Evolutionary conservation across 176 grass and related monocot genomes (phyloP), one percentile per base, ranked within the genome.

Genomic region (Avena eriantha): DNA sequence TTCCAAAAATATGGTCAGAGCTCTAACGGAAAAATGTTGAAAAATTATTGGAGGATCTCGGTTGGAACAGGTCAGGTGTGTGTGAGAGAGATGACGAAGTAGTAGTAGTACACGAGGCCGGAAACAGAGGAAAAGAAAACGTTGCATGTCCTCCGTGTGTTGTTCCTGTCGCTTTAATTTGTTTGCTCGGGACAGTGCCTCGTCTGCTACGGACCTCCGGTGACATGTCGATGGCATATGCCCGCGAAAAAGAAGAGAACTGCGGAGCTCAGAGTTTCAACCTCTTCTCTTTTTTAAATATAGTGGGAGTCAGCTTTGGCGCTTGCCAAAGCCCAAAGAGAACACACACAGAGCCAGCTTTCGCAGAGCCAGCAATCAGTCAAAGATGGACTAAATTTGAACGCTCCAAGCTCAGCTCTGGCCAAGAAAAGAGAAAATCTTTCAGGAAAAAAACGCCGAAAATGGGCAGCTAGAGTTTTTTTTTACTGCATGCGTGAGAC

Each of bases 261-360:
- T n/a, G n/a, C n/a, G 2, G 11, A 31, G 10, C 45, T 79, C 63
- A 14, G 69, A n/a, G n/a, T n/a, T n/a, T n/a, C n/a, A n/a, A n/a
- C n/a, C n/a, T n/a, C n/a, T n/a, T n/a, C 72, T 18, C 51, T 46
- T 51, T 75, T 73, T 51, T 75, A 56, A 14, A 49, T 73, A 49
- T 73, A 77, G 41, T 83, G 73, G 8, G 47, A 73, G 31, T 33
- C 84, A 78, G 79, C 71, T 82, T 90, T 86, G 79, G 63, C 79
- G 24, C 56, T 51, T 11, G 48, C 64, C 22, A 54, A 69, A 64
- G 79, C 39, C 39, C 39, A 6, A 5, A 41, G 7, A 49, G 50
- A 24, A 9, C 18, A 4, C 54, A 22, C 64, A 46, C 56, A 56
- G 35, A 22, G 10, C 45, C 78, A 71, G 88, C 84, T 90, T 90